phyloP scores from a whole-genome alignment of 768 basidiomycete species.

The Mycena amicta region DNA sequence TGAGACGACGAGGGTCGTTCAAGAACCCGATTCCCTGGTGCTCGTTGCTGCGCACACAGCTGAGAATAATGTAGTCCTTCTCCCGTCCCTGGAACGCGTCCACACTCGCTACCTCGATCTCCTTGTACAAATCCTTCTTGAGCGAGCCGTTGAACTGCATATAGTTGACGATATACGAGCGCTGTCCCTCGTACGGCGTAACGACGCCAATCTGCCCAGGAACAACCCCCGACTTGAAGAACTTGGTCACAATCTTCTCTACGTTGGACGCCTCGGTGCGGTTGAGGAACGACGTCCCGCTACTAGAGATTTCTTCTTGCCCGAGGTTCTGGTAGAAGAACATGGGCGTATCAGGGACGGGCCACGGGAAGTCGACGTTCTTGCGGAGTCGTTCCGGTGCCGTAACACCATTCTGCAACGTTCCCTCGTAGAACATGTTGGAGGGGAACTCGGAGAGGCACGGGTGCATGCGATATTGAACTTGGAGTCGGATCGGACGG shows the following conservation, averaged over 20 bases:
- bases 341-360: slow-evolving; percentile 95
- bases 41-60: slow-evolving; percentile 97
- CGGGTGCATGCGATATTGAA: slow-evolving; percentile 99
- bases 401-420: slow-evolving; percentile 97
- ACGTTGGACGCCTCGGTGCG: slow-evolving; percentile 98
- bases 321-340: slow-evolving; percentile 99
- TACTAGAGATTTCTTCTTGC: slow-evolving; percentile 97
- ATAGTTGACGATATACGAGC: slow-evolving; percentile 97
- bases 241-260: slow-evolving; percentile 99
- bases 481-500: slow-evolving; percentile 96
- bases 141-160: slow-evolving; percentile 99
- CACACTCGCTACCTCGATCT: slow-evolving; percentile 97
- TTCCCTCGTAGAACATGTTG: slow-evolving; percentile 99
- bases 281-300: slow-evolving; percentile 98
- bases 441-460: slow-evolving; percentile 99
- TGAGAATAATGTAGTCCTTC: slow-evolving; percentile 99
- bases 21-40: slow-evolving; percentile 99
- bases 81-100: slow-evolving; percentile 99
- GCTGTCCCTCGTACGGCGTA: slow-evolving; percentile 98
- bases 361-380: slow-evolving; percentile 99
- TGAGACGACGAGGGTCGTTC: slow-evolving; percentile 94
- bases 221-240: slow-evolving; percentile 98
- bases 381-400: slow-evolving; percentile 96
- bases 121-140: slow-evolving; percentile 99
- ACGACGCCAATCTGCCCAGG: slow-evolving; percentile 97